phyloP scores from a whole-genome alignment of 1,284 basidiomycete genomes.

The Cutaneotrichosporon sp. region DNA sequence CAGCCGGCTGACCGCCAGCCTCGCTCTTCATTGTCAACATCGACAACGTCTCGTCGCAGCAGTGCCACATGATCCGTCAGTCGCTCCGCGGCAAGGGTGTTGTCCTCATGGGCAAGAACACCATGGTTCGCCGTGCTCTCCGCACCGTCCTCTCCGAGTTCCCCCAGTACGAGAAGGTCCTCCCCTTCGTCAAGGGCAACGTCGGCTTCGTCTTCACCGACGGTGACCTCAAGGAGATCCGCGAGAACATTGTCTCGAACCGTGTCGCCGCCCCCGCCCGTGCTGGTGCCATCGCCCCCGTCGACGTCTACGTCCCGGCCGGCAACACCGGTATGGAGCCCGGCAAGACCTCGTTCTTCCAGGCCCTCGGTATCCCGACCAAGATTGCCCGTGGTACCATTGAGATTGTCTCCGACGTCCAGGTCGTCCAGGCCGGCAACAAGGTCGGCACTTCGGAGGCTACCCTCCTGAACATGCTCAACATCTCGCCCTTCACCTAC shows the following conservation, averaged over 20 bases:
- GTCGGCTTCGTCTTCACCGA: slow-evolving; percentile 99
- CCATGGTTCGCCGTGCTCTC: slow-evolving; percentile 98
- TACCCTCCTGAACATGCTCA: slow-evolving; percentile 98
- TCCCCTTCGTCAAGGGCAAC: slow-evolving; percentile 95
- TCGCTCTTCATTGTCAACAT: slow-evolving; percentile 99
- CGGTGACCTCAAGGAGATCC: slow-evolving; percentile 90
- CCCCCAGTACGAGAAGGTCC: slow-evolving; percentile 94
- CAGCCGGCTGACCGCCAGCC: slow-evolving; percentile 62
- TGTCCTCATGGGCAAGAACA: slow-evolving; percentile 99
- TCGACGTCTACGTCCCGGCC: slow-evolving; percentile 87
- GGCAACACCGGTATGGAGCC: slow-evolving; percentile 99
- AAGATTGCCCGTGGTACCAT: slow-evolving; percentile 99
- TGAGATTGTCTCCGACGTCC: slow-evolving; percentile 97
- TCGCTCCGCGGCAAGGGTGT: slow-evolving; percentile 94
- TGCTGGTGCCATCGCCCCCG: slow-evolving; percentile 93
- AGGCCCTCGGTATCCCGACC: slow-evolving; percentile 98
- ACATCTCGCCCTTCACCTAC: slow-evolving; percentile 98
- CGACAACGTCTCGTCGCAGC: slow-evolving; percentile 99
- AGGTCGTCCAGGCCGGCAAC: slow-evolving; percentile 88
- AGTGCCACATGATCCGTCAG: slow-evolving; percentile 81
- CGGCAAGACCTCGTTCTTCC: slow-evolving; percentile 99
- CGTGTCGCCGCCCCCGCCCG: slow-evolving; percentile 97
- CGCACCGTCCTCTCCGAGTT: slow-evolving; percentile 84
- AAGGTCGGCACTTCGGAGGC: slow-evolving; percentile 98
- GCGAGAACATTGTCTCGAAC: slow-evolving; percentile 90